Base-by-base conservation (phyloP, 441 rosid species). In the Isatis lusitanica region DNA sequence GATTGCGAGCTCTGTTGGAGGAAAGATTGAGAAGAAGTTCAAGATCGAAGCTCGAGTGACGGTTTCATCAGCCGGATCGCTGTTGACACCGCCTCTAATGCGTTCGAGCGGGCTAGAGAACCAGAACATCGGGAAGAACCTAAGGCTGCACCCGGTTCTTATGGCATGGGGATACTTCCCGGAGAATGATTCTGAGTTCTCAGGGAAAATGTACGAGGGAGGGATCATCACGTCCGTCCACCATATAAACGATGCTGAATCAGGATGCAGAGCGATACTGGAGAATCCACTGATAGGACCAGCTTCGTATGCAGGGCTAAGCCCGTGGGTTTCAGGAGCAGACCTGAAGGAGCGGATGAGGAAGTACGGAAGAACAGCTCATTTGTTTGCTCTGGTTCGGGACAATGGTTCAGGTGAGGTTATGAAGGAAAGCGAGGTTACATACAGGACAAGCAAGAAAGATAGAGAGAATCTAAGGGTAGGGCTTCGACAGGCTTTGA, bases 161-260 rank as follows among this genome's bases (percentile, higher is more conserved):
- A 18, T 84, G 83, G 79, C 87, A 53, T 90, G 93, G 98, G 95
- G 97, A 38, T 88, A 93, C 82, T 86, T 90, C 52, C 97, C 96
- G 0, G 88, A 85, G 61, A 63, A 81, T 0, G 51, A 16, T 21
- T 74, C 87, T 1, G 82, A 70, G 18, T 33, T 84, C 17, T 50
- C 77, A 2, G 92, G 95, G 13, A 90, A 79, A 58, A 38, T 62
- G 13, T 85, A 64, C n/a, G 88, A 86, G 55, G 98, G 96, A 69
- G 96, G 88, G 64, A 84, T 90, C 50, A 88, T 92, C 68, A 90
- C 96, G 4, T 84, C 91, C 0, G 56, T 88, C 24, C 88, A 88
- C 67, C 81, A 83, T 70, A 73, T 87, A 48, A 62, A 66, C 4
- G 81, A 75, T 11, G 75, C 43, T 11, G 82, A 84, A 17, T 66